Conservation (phyloP, 345 rosid genomes). For the Turritis glabra region DNA sequence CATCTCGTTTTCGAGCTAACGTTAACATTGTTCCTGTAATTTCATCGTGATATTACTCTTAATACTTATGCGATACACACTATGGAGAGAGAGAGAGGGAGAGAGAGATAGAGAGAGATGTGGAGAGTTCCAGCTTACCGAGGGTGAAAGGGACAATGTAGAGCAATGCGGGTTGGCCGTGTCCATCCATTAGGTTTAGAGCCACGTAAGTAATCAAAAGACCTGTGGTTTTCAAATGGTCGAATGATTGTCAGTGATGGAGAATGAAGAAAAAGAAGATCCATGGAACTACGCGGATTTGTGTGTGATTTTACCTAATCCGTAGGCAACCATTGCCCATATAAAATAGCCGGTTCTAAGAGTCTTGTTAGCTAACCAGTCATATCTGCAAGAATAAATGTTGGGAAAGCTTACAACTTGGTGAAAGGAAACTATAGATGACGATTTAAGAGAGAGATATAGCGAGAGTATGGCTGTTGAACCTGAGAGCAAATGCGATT, state of each 20-base stretch:
- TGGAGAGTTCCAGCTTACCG: slow-evolving; percentile 47
- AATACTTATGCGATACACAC: background rate
- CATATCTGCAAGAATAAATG: slow-evolving; percentile 59
- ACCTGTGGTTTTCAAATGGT: slow-evolving; percentile 51
- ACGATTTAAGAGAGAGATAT: background rate
- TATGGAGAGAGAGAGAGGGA: background rate
- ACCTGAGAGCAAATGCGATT: slow-evolving; percentile 94
- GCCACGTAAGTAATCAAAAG: slow-evolving; percentile 94
- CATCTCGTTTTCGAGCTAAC: slow-evolving; percentile 71
- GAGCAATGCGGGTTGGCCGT: slow-evolving; percentile 91
- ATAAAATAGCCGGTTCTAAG: slow-evolving; percentile 88
- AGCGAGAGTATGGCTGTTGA: slow-evolving; percentile 18
- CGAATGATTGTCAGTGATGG: background rate
- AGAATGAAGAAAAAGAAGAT: background rate
- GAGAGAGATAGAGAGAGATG: background rate
- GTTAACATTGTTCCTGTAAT: slow-evolving; percentile 70
- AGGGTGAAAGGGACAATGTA: slow-evolving; percentile 94
- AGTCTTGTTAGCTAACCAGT: slow-evolving; percentile 84
- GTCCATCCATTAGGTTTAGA: slow-evolving; percentile 94
- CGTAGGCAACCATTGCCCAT: slow-evolving; percentile 94
- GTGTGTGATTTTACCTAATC: slow-evolving; percentile 61
- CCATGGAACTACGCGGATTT: background rate
- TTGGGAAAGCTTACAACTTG: slow-evolving; percentile 3
- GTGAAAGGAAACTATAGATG: slow-evolving; percentile 17
- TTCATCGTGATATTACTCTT: slow-evolving; percentile 4